Evolutionary conservation across 352 stramenopile species (phyloP).

Genomic region (Pelagophyceae sp.): DNA sequence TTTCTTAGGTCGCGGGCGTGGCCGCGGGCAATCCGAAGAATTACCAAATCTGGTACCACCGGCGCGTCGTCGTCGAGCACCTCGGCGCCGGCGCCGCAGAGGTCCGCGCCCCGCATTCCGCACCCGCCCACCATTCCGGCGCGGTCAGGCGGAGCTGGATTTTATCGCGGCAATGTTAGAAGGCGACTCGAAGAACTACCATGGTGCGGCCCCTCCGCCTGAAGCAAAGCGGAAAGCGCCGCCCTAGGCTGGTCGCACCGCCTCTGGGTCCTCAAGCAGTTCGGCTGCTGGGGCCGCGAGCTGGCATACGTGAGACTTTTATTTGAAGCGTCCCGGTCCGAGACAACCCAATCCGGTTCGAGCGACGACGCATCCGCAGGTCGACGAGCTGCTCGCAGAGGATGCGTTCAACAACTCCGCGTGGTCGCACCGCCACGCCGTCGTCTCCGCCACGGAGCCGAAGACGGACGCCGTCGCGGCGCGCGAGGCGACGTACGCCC

Average conservation of each 20-base stretch:
- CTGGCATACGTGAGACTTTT: conserved; percentile 74
- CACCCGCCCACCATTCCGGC: no score
- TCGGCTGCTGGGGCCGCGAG: conserved; percentile 79
- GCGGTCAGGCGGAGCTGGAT: conserved; percentile 70
- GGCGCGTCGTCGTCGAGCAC: conserved; percentile 76
- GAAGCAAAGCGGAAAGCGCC: no score
- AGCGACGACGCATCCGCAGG: no score
- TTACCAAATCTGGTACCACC: conserved; percentile 99
- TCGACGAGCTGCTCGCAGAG: conserved; percentile 67
- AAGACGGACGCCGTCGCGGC: neutral
- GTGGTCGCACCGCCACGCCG: conserved; percentile 72
- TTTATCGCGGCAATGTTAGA: conserved; percentile 81
- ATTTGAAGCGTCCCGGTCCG: no score
- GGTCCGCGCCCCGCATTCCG: no score
- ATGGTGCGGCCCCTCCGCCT: no score
- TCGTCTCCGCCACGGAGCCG: conserved; percentile 3
- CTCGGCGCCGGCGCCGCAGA: conserved; percentile 43
- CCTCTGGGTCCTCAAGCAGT: conserved; percentile 80
- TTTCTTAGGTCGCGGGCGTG: conserved; percentile 64
- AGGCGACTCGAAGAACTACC: conserved; percentile 97
- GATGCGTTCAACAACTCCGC: conserved; percentile 95
- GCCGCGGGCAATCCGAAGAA: conserved; percentile 92
- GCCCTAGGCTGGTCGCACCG: conserved; percentile 91
- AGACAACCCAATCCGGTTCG: no score
- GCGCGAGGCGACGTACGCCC: neutral